These are phyloP conservation scores for Panaeolus cyanescens DNA, from an alignment of 768 basidiomycete genomes.

Conservation along the genomic window DNA sequence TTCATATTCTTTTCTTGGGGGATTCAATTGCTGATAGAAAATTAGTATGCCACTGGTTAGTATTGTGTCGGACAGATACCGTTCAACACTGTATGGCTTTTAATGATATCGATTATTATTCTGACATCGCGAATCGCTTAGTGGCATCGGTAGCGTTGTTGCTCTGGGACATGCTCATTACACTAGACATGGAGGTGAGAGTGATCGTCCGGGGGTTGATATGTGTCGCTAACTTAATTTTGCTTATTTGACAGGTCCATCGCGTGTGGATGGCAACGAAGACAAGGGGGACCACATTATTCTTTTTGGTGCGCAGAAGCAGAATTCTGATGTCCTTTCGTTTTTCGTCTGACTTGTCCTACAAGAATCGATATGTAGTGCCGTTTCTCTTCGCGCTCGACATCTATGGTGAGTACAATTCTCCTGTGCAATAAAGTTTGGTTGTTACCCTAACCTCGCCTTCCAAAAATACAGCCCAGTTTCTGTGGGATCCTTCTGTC, in stretches of 20 bases:
- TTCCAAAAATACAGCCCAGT: constrained; percentile 15
- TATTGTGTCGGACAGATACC: neutral
- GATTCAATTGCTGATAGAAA: no score
- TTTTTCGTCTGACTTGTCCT: neutral
- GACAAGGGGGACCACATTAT: constrained; percentile 21
- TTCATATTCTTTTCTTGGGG: no score
- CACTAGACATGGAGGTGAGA: constrained; percentile 20
- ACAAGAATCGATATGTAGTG: constrained; percentile 25
- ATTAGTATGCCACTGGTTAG: no score
- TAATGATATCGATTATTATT: no score
- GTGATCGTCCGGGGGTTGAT: no score
- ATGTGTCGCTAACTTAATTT: no score
- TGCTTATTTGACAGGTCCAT: constrained; percentile 8
- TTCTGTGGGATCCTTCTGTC: constrained; percentile 15
- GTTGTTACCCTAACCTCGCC: neutral
- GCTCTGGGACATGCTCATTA: constrained; percentile 23
- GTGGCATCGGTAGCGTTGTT: constrained; percentile 25
- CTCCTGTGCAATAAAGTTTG: neutral
- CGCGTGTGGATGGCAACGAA: constrained; percentile 22
- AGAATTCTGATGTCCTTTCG: neutral
- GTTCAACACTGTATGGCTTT: no score
- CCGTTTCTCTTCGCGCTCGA: constrained; percentile 20
- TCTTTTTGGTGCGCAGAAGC: constrained; percentile 15
- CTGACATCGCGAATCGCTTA: constrained; percentile 1
- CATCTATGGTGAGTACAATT: constrained; percentile 12